Evolutionary conservation across 1,284 basidiomycete species (phyloP).

Genomic region (Trichosporon faecale): DNA sequence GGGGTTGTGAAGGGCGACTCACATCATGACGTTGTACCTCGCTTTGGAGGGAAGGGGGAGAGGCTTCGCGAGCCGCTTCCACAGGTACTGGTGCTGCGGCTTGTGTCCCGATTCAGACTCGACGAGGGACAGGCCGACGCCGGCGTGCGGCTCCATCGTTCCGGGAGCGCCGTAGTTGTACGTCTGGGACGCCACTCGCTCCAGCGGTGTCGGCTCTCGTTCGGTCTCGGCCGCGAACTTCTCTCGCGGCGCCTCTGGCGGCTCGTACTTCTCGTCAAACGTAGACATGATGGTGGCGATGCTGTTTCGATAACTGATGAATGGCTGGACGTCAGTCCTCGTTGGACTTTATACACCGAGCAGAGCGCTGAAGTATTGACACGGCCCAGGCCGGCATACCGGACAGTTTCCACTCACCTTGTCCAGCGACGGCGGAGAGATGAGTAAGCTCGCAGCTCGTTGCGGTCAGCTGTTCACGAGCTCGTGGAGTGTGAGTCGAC

Average conservation of each 20-base stretch:
- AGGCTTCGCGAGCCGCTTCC: constrained; percentile 29
- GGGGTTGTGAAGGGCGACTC: constrained; percentile 23
- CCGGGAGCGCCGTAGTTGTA: not conserved
- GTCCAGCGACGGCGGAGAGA: not conserved
- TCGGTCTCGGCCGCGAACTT: not conserved
- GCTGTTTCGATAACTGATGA: not conserved
- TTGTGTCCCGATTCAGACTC: not conserved
- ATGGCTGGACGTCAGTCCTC: not conserved
- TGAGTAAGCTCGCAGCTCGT: not conserved
- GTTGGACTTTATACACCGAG: not conserved
- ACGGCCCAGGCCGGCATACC: not conserved
- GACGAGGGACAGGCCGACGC: not conserved
- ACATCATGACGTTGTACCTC: constrained; percentile 35
- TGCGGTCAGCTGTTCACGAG: too few species aligned
- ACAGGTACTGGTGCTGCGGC: constrained; percentile 23
- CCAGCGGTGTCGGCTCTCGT: not conserved
- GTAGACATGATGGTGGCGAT: constrained; percentile 1
- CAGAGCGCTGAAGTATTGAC: not conserved
- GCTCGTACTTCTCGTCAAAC: not conserved
- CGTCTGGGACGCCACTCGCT: not conserved
- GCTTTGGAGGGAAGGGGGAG: constrained; percentile 28
- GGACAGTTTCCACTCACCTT: not conserved
- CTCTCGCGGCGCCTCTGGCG: not conserved
- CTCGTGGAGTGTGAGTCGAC: not conserved
- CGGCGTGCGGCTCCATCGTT: constrained; percentile 3